Evolutionary conservation across 352 stramenopile genomes (phyloP).

Genomic region (Aphanomyces euteiches): DNA sequence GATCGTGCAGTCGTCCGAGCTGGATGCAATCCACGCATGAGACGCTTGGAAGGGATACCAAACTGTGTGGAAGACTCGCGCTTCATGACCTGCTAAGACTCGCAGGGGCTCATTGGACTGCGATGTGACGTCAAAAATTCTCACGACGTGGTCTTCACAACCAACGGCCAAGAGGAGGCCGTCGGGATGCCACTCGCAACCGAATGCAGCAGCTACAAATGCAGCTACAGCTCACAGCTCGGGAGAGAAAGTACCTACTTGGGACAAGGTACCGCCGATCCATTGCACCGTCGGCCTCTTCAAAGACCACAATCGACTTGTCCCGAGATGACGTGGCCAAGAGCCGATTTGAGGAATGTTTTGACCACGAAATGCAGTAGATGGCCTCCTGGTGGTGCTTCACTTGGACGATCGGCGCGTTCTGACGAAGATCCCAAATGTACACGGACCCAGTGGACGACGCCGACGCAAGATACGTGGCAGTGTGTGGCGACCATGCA

Average conservation of each 20-base stretch:
- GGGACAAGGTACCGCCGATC: conserved; percentile 19
- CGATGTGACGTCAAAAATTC: conserved; percentile 23
- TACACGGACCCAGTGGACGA: conserved; percentile 25
- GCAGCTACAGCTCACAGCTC: background rate
- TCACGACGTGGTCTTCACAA: conserved; percentile 24
- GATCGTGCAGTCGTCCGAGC: conserved; percentile 29
- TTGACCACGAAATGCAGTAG: conserved; percentile 32
- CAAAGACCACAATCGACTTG: conserved; percentile 15
- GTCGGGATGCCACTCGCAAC: conserved; percentile 7
- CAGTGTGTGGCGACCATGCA: conserved; percentile 10
- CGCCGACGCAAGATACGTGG: conserved; percentile 14
- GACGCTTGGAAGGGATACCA: conserved; percentile 9
- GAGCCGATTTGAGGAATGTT: background rate
- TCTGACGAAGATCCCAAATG: conserved; percentile 29
- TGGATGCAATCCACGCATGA: conserved; percentile 18
- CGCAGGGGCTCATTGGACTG: background rate
- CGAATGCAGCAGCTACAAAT: conserved; percentile 20
- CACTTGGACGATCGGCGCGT: background rate
- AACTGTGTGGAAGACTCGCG: conserved; percentile 26
- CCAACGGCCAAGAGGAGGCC: conserved; percentile 26
- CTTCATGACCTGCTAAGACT: conserved; percentile 19
- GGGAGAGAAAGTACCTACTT: background rate
- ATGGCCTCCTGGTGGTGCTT: conserved; percentile 26
- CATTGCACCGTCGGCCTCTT: conserved; percentile 11
- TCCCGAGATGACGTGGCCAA: conserved; percentile 30